Evolutionary conservation across 257 asterid genomes (phyloP), one percentile per base, ranked within the genome.

Genomic region (Nicotiana sylvestris): DNA sequence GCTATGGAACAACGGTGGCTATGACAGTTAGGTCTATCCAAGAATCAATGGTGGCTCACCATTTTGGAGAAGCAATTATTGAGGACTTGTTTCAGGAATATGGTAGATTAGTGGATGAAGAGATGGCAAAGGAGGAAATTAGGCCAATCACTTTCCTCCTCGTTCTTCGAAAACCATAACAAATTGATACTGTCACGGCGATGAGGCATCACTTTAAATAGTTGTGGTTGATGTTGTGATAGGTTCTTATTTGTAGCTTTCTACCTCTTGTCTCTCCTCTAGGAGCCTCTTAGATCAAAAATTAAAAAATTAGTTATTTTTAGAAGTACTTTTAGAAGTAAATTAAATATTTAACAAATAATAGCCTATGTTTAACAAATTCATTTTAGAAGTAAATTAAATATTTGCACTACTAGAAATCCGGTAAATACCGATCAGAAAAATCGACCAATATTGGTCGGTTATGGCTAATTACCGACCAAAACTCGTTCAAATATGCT

Each of bases 1-100:
- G 97, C 88, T 93, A 91, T 69, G 97, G 99, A 67, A 80, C 77
- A 78, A 90, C 89, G 43, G 96, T 92, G 25, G 97, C 98, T 17
- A 90, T 87, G 87, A 79, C 98, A 32, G 97, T 94, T 53, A 89
- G 98, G 72, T 94, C 99, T 12, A 86, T 94, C 65, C 99, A 94
- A 90, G 98, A 95, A 86, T 90, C 98, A 21, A 88, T 91, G 94
- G 33, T 94, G 27, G 81, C 88, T 3, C 91, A 89, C 81, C 99
- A 94, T 83, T 94, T 95, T 78, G 97, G 96, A 60, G 89, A 86
- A 60, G 85, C 37, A 7, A 90, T 91, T 12, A 8, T 94, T 81
- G 91, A 95, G 65, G 87, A 84, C 35, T 64, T 95, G 84, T 92
- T 95, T 81, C 79, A 91, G 21, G 51, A 83, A 10, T 95, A 89